phyloP scores from a whole-genome alignment of 345 rosid genomes.

The Hirschfeldia incana region DNA sequence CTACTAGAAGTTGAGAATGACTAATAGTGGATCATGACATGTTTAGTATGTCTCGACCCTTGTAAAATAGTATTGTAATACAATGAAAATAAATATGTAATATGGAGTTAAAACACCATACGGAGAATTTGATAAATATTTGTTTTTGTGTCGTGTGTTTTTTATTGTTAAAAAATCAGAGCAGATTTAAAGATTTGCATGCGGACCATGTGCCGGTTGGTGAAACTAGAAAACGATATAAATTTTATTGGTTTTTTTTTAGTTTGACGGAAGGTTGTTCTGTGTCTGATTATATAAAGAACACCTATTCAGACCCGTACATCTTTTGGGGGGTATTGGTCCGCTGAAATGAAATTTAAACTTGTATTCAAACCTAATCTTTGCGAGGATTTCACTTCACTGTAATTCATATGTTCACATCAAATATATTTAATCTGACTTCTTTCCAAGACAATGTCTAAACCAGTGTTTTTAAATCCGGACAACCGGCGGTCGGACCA shows the following conservation, averaged over 20 bases:
- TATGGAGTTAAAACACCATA: constrained; percentile 9
- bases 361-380: neutral
- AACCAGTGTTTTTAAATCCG: too few relatives aligned
- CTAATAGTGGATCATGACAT: constrained; percentile 35
- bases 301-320: neutral
- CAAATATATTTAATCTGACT: neutral
- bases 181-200: constrained; percentile 12
- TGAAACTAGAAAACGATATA: constrained; percentile 15
- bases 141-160: neutral
- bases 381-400: constrained; percentile 1
- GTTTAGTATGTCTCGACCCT: constrained; percentile 19
- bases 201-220: constrained; percentile 40
- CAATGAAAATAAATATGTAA: neutral
- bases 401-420: neutral
- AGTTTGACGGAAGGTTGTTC: constrained; percentile 26
- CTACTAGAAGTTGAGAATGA: constrained; percentile 19
- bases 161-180: constrained; percentile 6
- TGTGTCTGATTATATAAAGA: neutral
- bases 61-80: constrained; percentile 4
- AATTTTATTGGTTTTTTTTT: constrained; percentile 12
- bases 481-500: too few relatives aligned
- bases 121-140: neutral
- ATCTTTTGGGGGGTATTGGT: neutral
- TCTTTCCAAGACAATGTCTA: neutral
- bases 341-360: neutral